Base-by-base conservation (phyloP, 768 basidiomycete genomes). In the Leccinum barrowsii region DNA sequence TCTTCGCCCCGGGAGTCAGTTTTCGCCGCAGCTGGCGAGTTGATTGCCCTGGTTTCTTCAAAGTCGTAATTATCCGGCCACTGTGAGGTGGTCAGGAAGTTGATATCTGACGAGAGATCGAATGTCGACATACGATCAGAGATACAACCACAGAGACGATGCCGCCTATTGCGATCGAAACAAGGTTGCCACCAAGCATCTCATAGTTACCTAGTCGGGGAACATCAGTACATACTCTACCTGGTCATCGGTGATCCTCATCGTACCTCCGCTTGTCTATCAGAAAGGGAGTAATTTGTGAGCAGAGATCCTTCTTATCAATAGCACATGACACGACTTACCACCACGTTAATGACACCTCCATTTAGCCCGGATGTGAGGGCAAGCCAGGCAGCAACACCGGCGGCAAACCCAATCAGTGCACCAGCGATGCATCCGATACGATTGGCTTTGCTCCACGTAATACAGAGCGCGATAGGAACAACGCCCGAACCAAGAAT, bases 121-220 rank as follows among this genome's bases (percentile, higher is more conserved):
- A 50, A 51, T 4, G 3, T 22, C 5, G 7, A 73, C 84, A 58
- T 67, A 88, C 87, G 22, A 94, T 76, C 49, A 85, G 70, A 0
- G 92, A 92, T 35, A 80, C 73, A 3, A 73, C 76, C 22, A 85
- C 78, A 2, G 92, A 81, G 61, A 97, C 77, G 55, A 97, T 86
- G 4, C 82, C 92, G 7, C 92, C 91, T 12, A 90, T 78, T 26
- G 83, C 88, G 62, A 95, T 90, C 2, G 92, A 86, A 2, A 86
- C 87, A n/a, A 96, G 75, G 73, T 95, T 94, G 2, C 94, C 94
- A 0, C 92, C 86, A 15, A 97, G 79, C 92, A 97, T 95, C 66
- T 83, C 80, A 56, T 78, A 77, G 69, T 84, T 80, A 19, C 76
- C 78, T 72, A 57, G 52, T 55, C 37, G 32, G 2, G 17, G 46